Evolutionary conservation across 2,329 filamentous ascomycete species (phyloP).

Genomic region (Phyllosticta citrichinensis): DNA sequence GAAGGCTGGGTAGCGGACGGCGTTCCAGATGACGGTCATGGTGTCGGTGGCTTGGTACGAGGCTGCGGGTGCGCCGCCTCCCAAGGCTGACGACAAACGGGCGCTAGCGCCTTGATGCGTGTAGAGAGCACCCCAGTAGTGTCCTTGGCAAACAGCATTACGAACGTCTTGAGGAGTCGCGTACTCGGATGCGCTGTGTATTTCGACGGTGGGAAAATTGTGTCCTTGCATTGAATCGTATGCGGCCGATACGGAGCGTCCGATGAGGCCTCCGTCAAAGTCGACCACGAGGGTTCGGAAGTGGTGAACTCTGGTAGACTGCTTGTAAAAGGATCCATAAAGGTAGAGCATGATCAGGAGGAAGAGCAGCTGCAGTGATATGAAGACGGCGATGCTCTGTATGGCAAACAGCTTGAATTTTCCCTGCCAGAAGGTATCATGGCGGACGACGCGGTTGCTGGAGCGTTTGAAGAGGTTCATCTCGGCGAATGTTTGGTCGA

Average conservation of each 20-base stretch:
- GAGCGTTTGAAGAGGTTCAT: constrained; percentile 6
- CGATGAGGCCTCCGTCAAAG: constrained; percentile 29
- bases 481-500: background rate
- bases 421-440: constrained; percentile 5
- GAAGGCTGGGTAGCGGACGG: constrained; percentile 33
- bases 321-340: constrained; percentile 29
- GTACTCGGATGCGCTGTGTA: constrained; percentile 18
- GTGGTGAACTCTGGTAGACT: constrained; percentile 23
- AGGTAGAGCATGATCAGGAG: constrained; percentile 27
- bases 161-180: constrained; percentile 18
- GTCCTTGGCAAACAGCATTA: constrained; percentile 26
- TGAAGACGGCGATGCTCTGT: background rate
- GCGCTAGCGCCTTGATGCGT: constrained; percentile 27
- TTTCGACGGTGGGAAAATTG: constrained; percentile 25
- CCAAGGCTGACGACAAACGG: constrained; percentile 27
- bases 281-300: constrained; percentile 29
- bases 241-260: constrained; percentile 22
- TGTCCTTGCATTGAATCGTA: constrained; percentile 21
- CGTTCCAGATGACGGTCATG: constrained; percentile 36
- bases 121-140: constrained; percentile 25
- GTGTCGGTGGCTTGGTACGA: constrained; percentile 28
- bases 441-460: constrained; percentile 1
- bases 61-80: constrained; percentile 19
- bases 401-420: constrained; percentile 3
- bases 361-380: constrained; percentile 26